Evolutionary conservation across 2,329 filamentous ascomycete species (phyloP).

Genomic region (Claviceps pazoutovae): DNA sequence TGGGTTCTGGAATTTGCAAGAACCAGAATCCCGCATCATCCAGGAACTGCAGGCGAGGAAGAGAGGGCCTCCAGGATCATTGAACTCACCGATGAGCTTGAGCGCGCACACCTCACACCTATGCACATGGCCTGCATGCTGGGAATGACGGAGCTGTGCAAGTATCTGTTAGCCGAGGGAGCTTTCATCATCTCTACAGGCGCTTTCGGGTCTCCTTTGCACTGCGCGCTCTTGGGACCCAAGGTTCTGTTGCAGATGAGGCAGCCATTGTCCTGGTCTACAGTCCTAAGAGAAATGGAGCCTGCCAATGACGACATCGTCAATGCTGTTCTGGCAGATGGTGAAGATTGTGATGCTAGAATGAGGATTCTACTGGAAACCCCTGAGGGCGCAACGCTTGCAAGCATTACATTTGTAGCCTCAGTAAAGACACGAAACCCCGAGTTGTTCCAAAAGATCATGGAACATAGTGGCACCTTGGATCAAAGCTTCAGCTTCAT

Average conservation of each 20-base stretch:
- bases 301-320: not conserved
- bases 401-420: slow-evolving; percentile 4
- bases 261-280: slow-evolving; percentile 8
- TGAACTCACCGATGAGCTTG: slow-evolving; percentile 17
- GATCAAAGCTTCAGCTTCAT: not conserved
- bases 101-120: slow-evolving; percentile 15
- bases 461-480: not conserved
- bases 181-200: slow-evolving; percentile 11
- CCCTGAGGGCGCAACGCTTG: not conserved
- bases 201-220: slow-evolving; percentile 18
- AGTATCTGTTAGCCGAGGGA: slow-evolving; percentile 12
- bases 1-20: slow-evolving; percentile 23
- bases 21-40: slow-evolving; percentile 14
- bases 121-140: slow-evolving; percentile 23
- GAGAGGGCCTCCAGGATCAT: slow-evolving; percentile 10
- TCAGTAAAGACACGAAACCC: not conserved
- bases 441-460: not conserved
- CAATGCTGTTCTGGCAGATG: not conserved
- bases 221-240: slow-evolving; percentile 21
- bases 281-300: not conserved
- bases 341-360: not conserved
- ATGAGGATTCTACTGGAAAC: slow-evolving; percentile 7
- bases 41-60: slow-evolving; percentile 7
- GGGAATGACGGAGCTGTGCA: slow-evolving; percentile 17
- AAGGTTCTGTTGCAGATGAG: slow-evolving; percentile 10